Evolutionary conservation across 2,329 filamentous ascomycete genomes (phyloP).

Genomic region (Didymella segeticola): DNA sequence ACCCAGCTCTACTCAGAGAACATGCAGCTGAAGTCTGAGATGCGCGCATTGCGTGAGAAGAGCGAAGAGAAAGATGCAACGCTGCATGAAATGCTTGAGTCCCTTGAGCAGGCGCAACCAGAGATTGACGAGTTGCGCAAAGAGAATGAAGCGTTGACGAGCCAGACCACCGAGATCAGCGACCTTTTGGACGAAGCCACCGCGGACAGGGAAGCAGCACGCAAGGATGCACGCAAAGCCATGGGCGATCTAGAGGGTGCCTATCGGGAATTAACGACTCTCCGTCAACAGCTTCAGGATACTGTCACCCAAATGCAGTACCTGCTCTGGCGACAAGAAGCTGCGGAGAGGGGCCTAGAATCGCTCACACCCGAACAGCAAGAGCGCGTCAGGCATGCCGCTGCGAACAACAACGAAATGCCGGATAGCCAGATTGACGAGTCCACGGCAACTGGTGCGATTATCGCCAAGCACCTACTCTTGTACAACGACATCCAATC

Average conservation of each 20-base stretch:
- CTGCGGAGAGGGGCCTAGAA: conserved; percentile 78
- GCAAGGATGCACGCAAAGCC: conserved; percentile 78
- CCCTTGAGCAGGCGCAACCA: conserved; percentile 84
- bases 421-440: conserved; percentile 69
- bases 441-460: conserved; percentile 82
- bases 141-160: conserved; percentile 80
- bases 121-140: conserved; percentile 85
- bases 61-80: conserved; percentile 77
- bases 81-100: conserved; percentile 83
- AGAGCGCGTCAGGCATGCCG: conserved; percentile 76
- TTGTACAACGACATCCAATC: conserved; percentile 86
- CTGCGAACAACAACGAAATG: conserved; percentile 69
- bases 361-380: conserved; percentile 75
- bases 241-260: conserved; percentile 72
- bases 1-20: conserved; percentile 71
- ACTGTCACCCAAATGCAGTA: conserved; percentile 89
- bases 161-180: conserved; percentile 79
- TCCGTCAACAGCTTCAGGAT: conserved; percentile 87
- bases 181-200: conserved; percentile 82
- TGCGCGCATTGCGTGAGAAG: conserved; percentile 75
- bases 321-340: conserved; percentile 84
- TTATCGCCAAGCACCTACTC: conserved; percentile 89
- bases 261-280: conserved; percentile 73
- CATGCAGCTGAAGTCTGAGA: conserved; percentile 69
- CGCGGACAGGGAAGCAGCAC: conserved; percentile 78